These are phyloP conservation scores for Diplodia seriata DNA, from an alignment of 2,329 filamentous ascomycete species.

Conservation along the genomic window DNA sequence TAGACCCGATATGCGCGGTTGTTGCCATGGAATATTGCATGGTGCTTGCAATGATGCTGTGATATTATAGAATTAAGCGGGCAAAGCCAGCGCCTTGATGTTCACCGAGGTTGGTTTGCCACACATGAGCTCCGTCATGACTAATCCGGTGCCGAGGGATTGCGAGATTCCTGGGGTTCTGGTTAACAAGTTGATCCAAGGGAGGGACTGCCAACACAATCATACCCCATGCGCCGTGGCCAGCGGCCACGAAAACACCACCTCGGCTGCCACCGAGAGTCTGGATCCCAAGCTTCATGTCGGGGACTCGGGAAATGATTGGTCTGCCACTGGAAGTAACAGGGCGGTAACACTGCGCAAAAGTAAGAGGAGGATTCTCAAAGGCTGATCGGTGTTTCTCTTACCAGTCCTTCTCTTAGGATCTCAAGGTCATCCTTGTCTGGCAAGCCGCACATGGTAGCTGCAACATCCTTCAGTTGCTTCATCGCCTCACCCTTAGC, in stretches of 20 bases:
- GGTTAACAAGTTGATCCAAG: not conserved
- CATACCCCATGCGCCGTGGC: conserved; percentile 79
- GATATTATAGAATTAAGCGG: not conserved
- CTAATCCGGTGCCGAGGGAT: conserved; percentile 70
- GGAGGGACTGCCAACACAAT: not conserved
- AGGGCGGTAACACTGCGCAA: conserved; percentile 71
- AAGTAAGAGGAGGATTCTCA: not conserved
- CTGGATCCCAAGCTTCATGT: conserved; percentile 62
- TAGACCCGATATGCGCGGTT: not conserved
- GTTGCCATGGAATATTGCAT: not conserved
- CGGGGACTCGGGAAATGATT: conserved; percentile 65
- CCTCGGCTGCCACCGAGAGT: conserved; percentile 56
- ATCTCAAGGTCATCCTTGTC: conserved; percentile 63
- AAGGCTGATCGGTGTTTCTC: conserved; percentile 23
- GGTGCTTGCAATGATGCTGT: not conserved
- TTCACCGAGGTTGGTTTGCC: conserved; percentile 65
- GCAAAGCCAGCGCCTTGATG: conserved; percentile 59
- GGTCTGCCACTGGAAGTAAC: conserved; percentile 69
- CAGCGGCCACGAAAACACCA: conserved; percentile 73
- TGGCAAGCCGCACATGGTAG: conserved; percentile 55
- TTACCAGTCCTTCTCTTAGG: conserved; percentile 65
- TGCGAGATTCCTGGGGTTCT: conserved; percentile 45
- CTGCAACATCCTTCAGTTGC: conserved; percentile 59
- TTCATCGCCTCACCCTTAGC: conserved; percentile 58
- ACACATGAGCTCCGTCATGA: conserved; percentile 73